phyloP scores from a whole-genome alignment of 2,329 filamentous ascomycete species.

The Aspergillus sp. region DNA sequence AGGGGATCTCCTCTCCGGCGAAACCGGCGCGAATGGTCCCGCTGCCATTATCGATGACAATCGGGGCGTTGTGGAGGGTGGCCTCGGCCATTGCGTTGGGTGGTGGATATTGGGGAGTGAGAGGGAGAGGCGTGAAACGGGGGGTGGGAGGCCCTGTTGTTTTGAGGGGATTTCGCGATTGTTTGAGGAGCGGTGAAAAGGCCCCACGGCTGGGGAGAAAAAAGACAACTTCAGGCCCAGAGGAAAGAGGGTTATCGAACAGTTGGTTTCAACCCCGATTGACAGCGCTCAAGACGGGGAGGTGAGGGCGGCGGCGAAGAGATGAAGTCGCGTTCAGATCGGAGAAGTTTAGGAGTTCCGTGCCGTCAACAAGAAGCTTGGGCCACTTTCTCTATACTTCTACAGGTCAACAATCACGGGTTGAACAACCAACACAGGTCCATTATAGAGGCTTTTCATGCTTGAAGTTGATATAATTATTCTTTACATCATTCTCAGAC shows the following conservation, averaged over 20 bases:
- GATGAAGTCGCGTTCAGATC: neutral
- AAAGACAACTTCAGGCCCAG: slow-evolving; percentile 5
- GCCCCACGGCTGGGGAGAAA: slow-evolving; percentile 28
- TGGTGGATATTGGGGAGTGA: slow-evolving; percentile 12
- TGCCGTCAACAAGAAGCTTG: slow-evolving; percentile 38
- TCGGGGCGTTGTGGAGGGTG: slow-evolving; percentile 89
- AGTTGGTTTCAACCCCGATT: neutral
- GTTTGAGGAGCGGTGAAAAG: slow-evolving; percentile 19
- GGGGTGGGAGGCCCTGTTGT: neutral
- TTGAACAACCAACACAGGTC: neutral
- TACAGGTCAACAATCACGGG: neutral
- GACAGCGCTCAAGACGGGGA: neutral
- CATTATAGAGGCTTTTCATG: neutral
- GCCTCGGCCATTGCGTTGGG: slow-evolving; percentile 58
- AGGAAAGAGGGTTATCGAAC: slow-evolving; percentile 9
- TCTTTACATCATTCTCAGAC: neutral
- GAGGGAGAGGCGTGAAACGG: slow-evolving; percentile 10
- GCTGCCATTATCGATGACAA: slow-evolving; percentile 98
- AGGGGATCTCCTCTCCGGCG: slow-evolving; percentile 90
- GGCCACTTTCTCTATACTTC: slow-evolving; percentile 26
- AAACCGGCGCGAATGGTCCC: slow-evolving; percentile 97
- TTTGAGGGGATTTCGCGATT: slow-evolving; percentile 21
- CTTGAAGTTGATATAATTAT: neutral
- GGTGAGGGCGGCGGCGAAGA: neutral
- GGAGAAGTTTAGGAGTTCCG: neutral